Evolutionary conservation across 257 asterid genomes (phyloP).

Genomic region (Nicotiana otophora): DNA sequence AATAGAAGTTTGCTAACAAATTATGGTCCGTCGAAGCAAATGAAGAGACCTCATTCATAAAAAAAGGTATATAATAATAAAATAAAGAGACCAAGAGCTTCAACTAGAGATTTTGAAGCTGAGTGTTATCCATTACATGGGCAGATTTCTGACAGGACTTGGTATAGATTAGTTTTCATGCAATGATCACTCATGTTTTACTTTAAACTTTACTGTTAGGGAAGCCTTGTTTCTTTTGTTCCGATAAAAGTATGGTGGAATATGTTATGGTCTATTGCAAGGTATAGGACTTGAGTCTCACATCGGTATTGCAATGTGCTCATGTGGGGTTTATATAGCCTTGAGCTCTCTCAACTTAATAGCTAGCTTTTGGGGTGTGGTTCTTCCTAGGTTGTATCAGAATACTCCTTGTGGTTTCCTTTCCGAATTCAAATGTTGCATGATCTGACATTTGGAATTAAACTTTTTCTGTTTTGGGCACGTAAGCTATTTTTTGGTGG

Average conservation of each 20-base stretch:
- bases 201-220: background rate
- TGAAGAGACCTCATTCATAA: background rate
- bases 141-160: background rate
- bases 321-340: too few species aligned
- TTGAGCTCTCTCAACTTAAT: too few species aligned
- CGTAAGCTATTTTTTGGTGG: background rate
- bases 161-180: background rate
- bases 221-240: background rate
- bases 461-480: background rate
- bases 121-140: background rate
- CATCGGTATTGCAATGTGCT: too few species aligned
- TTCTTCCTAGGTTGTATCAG: too few species aligned
- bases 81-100: background rate
- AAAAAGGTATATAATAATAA: background rate
- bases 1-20: background rate
- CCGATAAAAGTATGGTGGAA: background rate
- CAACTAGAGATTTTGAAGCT: background rate
- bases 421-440: background rate
- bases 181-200: background rate
- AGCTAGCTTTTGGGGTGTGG: too few species aligned
- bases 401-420: background rate
- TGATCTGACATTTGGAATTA: background rate
- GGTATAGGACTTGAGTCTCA: too few species aligned
- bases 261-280: background rate
- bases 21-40: background rate